Conservation (phyloP, 768 basidiomycete genomes). For the Kwoniella heveanensis region DNA sequence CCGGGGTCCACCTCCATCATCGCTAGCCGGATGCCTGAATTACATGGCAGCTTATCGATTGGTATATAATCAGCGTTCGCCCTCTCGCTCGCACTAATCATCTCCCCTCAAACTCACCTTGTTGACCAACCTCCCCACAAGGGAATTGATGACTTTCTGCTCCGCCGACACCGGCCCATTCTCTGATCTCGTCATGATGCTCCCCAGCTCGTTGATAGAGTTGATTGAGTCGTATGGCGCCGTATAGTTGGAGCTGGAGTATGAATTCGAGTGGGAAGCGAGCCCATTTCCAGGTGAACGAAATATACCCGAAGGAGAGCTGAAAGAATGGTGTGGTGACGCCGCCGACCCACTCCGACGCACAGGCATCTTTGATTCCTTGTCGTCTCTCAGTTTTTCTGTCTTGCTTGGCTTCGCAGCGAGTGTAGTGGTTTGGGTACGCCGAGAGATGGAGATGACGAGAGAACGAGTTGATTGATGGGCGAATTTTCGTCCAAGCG, state of each 20-base stretch:
- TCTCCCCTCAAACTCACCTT: slow-evolving; percentile 62
- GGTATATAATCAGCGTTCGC: not conserved
- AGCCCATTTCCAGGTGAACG: slow-evolving; percentile 4
- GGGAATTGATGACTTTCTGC: slow-evolving; percentile 76
- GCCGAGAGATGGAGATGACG: slow-evolving; percentile 1
- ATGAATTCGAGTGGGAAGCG: slow-evolving; percentile 5
- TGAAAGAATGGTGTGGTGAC: slow-evolving; percentile 26
- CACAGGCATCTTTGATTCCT: slow-evolving; percentile 13
- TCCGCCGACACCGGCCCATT: slow-evolving; percentile 51
- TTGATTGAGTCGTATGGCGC: not conserved
- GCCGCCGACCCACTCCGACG: slow-evolving; percentile 11
- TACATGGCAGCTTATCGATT: slow-evolving; percentile 71
- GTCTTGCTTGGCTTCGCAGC: not conserved
- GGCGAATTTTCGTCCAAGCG: not conserved
- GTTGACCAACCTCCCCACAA: slow-evolving; percentile 77
- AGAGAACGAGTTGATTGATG: not conserved
- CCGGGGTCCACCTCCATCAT: slow-evolving; percentile 74
- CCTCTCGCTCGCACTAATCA: not conserved
- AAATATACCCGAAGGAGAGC: slow-evolving; percentile 14
- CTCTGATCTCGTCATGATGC: slow-evolving; percentile 20
- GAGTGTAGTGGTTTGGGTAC: too few relatives aligned
- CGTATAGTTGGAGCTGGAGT: not conserved
- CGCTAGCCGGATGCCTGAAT: slow-evolving; percentile 75
- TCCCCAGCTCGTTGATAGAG: slow-evolving; percentile 19
- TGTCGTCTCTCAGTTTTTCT: not conserved